Evolutionary conservation across 1,284 basidiomycete species (phyloP).

Genomic region (Apiotrichum mycotoxinovorans): DNA sequence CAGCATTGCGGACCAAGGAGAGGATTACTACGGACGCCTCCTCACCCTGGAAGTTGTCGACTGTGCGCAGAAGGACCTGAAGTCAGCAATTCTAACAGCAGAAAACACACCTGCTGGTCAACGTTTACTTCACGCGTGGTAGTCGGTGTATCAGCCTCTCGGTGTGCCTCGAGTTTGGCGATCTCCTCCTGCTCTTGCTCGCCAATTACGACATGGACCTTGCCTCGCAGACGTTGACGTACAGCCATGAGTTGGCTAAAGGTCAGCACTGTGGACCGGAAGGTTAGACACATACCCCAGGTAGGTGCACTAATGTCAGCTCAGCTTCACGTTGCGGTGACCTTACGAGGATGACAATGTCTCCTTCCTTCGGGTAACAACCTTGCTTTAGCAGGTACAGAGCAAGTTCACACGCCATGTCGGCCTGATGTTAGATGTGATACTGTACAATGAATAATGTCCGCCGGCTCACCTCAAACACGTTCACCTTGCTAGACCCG

Average conservation of each 20-base stretch:
- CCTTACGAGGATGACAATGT: conserved; percentile 62
- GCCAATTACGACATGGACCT: conserved; percentile 63
- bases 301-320: conserved; percentile 7
- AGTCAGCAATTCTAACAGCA: too few species aligned
- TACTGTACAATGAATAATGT: too few species aligned
- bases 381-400: conserved; percentile 62
- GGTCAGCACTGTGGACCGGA: background rate
- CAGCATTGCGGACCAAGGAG: conserved; percentile 59
- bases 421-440: conserved; percentile 52
- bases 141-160: background rate
- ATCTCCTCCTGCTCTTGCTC: conserved; percentile 64
- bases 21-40: conserved; percentile 60
- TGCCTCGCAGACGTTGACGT: conserved; percentile 53
- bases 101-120: background rate
- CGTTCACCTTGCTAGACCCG: conserved; percentile 61
- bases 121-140: background rate
- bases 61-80: conserved; percentile 64
- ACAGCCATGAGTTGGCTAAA: conserved; percentile 62
- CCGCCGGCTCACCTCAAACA: conserved; percentile 60
- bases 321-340: too few species aligned
- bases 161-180: conserved; percentile 8
- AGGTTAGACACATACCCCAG: background rate
- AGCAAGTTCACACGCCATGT: conserved; percentile 67
- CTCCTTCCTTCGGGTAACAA: conserved; percentile 59
- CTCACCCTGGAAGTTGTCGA: conserved; percentile 67